These are phyloP conservation scores for Hypoxylon sp. DNA, from an alignment of 2,329 filamentous ascomycete species.

Conservation along the genomic window DNA sequence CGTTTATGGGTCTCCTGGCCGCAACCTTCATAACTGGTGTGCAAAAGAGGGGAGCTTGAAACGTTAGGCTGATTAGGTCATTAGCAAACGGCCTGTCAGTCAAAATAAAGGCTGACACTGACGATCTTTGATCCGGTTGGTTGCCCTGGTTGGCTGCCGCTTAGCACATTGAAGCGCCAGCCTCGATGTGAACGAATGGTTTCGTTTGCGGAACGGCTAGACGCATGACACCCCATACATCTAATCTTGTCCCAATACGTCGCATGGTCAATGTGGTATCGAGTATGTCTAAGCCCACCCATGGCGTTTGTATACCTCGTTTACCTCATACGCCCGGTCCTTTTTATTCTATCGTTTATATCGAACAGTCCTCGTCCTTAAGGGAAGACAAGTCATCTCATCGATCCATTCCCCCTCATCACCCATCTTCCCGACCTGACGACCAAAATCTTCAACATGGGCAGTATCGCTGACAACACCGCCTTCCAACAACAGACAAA, in stretches of 20 bases:
- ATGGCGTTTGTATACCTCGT: background rate
- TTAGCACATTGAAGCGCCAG: background rate
- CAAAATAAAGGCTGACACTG: background rate
- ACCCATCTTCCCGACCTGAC: background rate
- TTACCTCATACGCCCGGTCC: background rate
- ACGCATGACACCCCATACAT: background rate
- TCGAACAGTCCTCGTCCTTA: background rate
- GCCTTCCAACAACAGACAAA: conserved; percentile 3
- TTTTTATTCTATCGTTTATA: background rate
- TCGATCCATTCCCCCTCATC: background rate
- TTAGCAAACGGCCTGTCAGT: conserved; percentile 2
- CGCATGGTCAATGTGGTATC: background rate
- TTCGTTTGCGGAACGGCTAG: conserved; percentile 16
- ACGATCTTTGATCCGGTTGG: conserved; percentile 7
- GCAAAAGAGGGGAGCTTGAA: background rate
- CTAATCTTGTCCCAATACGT: background rate
- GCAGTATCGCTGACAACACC: conserved; percentile 9
- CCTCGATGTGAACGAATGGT: conserved; percentile 15
- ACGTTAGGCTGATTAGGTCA: background rate
- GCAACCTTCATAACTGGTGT: background rate
- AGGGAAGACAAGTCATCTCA: background rate
- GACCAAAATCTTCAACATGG: conserved; percentile 25
- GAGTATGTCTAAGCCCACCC: background rate
- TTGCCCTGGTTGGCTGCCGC: conserved; percentile 7
- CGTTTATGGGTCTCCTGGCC: conserved; percentile 11